Evolutionary conservation across 768 basidiomycete species (phyloP), one percentile per base, ranked within the genome.

Genomic region (Cubamyces sp.): DNA sequence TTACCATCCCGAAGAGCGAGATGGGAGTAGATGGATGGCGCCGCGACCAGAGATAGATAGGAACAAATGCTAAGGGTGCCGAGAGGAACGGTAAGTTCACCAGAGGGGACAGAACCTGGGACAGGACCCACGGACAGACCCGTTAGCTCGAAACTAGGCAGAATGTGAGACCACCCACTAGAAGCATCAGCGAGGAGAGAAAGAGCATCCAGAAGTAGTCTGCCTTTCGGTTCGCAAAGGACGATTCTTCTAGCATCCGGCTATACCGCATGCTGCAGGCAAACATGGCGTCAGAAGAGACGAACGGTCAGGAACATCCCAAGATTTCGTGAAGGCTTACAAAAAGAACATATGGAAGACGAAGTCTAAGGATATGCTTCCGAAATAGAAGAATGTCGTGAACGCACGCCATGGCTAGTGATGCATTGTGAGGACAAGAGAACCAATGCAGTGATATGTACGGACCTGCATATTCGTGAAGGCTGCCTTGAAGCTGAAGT

Each of bases 331-430:
- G 15, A 3, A 25, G 21, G 2, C 95, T 74, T 72, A 96, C 96
- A 99, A 97, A 82, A 98, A 99, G 81, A 98, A 98, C 55, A 99
- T 82, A 74, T 98, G 96, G 76, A 98, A 97, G 61, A 96, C 83
- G 68, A 98, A 94, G 74, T 98, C 96, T 21, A 98, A 78, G 4
- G 91, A 94, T 71, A 98, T 86, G 1, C 89, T 84, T 12, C 96
- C 97, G 76, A 98, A 98, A 76, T 96, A 99, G 69, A 95, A 89
- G 82, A 98, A 98, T 12, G 91, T 96, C 28, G 95, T 96, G 43
- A 89, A 74, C 48, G 87, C 82, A 28, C 96, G 84, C 95, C 95
- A 98, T 66, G 88, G 81, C 94, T 97, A 25, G 40, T 12, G 55
- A 16, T 3, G 34, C n/a, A 51, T 25, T 45, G 41, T 51, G 37